Evolutionary conservation across 1,139 yeast genomes (phyloP), one percentile per base, ranked within the genome.

Genomic region (Lipomyces yarrowii): DNA sequence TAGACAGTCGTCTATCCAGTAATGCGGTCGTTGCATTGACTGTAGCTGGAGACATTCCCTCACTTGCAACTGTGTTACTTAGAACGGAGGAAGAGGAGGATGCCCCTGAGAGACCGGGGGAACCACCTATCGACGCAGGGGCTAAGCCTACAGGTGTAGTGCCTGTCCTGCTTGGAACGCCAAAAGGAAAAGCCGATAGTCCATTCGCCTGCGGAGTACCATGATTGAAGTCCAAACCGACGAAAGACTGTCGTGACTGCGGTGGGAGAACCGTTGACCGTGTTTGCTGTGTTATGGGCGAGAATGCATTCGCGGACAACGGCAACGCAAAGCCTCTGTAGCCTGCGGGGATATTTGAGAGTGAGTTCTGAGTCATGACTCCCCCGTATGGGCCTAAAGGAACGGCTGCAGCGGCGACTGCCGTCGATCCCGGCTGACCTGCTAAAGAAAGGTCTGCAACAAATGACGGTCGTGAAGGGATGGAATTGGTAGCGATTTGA

Each of bases 321-420:
- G 65, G 65, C 30, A 63, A 63, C 13, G 63, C 37, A 56, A 63
- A 63, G 2, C 60, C 63, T 6, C 65, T 52, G 42, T 63, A 64
- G 18, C 23, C 42, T 35, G 59, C 48, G 7, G 57, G n/a, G 26
- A 15, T 32, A 37, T n/a, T 21, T 7, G 21, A n/a, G 4, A 42
- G 21, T 18, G 33, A 21, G 32, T 18, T 57, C 60, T 30, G 42
- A 15, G 33, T 46, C n/a, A 57, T 13, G 42, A 35, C 13, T 21
- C 18, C 46, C n/a, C 42, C 42, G 21, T 57, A 57, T 26, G 46
- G n/a, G 11, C 60, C 55, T 13, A 57, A 35, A n/a, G 60, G 48
- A 7, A 57, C 48, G 15, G 60, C 46, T 30, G 39, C 21, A 5
- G 46, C 56, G 32, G 46, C n/a, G 26, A 23, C 33, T 57, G 54